Evolutionary conservation across 208 protist species (phyloP).

Genomic region (Trypanosoma cruzi): DNA sequence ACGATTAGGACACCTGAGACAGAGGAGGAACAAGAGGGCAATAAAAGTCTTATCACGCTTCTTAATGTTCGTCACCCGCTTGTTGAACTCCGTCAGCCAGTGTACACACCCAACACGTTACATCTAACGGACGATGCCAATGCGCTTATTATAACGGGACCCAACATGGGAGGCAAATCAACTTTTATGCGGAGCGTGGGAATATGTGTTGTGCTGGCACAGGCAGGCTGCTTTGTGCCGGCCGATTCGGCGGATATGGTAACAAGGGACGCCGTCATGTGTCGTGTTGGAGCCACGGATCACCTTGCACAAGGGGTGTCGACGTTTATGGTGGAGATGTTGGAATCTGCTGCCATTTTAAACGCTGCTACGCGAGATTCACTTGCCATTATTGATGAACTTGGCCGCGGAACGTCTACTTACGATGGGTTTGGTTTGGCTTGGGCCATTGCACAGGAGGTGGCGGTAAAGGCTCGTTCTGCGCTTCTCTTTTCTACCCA

Average conservation of each 20-base stretch:
- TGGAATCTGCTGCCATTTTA: conserved; percentile 98
- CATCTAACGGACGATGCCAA: conserved; percentile 80
- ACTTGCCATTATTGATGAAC: conserved; percentile 99
- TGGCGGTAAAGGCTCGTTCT: conserved; percentile 76
- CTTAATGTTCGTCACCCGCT: conserved; percentile 86
- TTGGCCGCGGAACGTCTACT: conserved; percentile 99
- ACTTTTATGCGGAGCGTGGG: conserved; percentile 98
- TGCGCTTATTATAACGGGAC: conserved; percentile 90
- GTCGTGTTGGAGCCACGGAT: conserved; percentile 99
- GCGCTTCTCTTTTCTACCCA: conserved; percentile 99
- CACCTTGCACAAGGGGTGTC: conserved; percentile 94
- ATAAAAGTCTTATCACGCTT: conserved; percentile 48
- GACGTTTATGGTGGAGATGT: conserved; percentile 99
- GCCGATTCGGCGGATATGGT: conserved; percentile 83
- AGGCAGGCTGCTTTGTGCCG: conserved; percentile 99
- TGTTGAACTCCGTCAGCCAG: conserved; percentile 82
- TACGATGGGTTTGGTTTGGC: conserved; percentile 99
- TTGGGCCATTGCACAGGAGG: conserved; percentile 98
- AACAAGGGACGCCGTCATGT: conserved; percentile 96
- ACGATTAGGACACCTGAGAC: conserved; percentile 32
- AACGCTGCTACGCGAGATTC: conserved; percentile 93
- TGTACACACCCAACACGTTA: conserved; percentile 81
- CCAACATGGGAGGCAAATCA: conserved; percentile 99
- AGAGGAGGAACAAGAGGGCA: conserved; percentile 21
- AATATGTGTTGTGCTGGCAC: conserved; percentile 97